Conservation (phyloP, 225 moss, liverwort and hornwort species). For the Polytrichum formosum region DNA sequence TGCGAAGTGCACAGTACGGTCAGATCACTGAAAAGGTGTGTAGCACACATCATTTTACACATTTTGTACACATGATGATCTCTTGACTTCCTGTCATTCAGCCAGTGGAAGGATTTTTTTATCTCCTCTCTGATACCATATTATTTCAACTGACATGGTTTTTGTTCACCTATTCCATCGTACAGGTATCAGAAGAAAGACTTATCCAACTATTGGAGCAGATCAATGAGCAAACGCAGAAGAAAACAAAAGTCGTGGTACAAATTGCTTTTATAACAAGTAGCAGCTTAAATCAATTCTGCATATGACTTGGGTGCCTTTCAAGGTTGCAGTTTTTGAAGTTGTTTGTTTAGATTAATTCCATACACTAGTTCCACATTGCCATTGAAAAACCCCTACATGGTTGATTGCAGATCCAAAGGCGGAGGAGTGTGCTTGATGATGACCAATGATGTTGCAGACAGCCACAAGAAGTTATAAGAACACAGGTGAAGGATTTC, state of each 20-base stretch:
- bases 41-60: no score
- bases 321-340: not conserved
- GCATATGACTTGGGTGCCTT: no score
- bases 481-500: not conserved
- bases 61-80: no score
- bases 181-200: constrained; percentile 83
- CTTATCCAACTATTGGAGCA: constrained; percentile 79
- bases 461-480: not conserved
- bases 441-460: constrained; percentile 53
- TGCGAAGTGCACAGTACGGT: constrained; percentile 87
- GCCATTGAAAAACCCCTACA: not conserved
- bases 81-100: no score
- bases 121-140: not conserved
- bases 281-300: no score
- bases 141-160: not conserved
- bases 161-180: constrained; percentile 4
- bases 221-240: constrained; percentile 94
- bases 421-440: constrained; percentile 81
- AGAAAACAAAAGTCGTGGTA: constrained; percentile 81
- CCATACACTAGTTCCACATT: not conserved
- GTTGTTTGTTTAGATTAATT: no score
- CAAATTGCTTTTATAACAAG: not conserved
- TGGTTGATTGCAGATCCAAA: constrained; percentile 52
- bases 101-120: not conserved
- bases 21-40: constrained; percentile 90